These are phyloP conservation scores for Porogramme epimiltina DNA, from an alignment of 1,284 basidiomycete species.

Conservation along the genomic window DNA sequence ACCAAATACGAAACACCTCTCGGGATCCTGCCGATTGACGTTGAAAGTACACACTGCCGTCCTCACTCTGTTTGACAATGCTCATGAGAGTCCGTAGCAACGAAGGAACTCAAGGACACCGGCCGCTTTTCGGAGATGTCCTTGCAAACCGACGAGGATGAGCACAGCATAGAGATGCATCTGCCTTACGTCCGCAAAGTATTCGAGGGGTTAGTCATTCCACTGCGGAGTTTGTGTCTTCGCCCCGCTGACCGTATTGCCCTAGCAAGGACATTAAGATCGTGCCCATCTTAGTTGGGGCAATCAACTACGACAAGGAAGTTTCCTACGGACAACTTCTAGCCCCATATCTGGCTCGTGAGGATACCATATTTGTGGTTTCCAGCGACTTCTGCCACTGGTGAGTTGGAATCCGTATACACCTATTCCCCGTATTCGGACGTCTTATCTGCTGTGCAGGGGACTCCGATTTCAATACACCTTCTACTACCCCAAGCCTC, in stretches of 20 bases:
- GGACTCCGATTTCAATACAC: slow-evolving; percentile 90
- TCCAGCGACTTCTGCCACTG: slow-evolving; percentile 99
- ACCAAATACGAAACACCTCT: slow-evolving; percentile 84
- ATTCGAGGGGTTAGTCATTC: slow-evolving; percentile 78
- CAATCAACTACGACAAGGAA: slow-evolving; percentile 67
- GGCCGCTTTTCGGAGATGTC: slow-evolving; percentile 77
- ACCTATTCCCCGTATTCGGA: neutral
- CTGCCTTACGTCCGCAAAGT: slow-evolving; percentile 90
- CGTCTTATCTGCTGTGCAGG: slow-evolving; percentile 47
- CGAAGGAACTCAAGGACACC: slow-evolving; percentile 67
- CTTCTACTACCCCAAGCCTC: slow-evolving; percentile 80
- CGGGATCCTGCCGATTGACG: slow-evolving; percentile 81
- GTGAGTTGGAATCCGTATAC: slow-evolving; percentile 52
- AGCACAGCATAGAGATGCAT: slow-evolving; percentile 99
- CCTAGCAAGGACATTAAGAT: slow-evolving; percentile 74
- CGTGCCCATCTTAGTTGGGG: slow-evolving; percentile 92
- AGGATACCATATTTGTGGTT: slow-evolving; percentile 86
- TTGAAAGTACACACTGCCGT: slow-evolving; percentile 59
- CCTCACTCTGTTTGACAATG: neutral
- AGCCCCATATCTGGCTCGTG: slow-evolving; percentile 76
- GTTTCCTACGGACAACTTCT: slow-evolving; percentile 68
- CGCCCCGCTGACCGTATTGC: neutral
- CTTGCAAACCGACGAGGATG: slow-evolving; percentile 80
- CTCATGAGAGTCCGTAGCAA: slow-evolving; percentile 48
- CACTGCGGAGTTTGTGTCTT: no score